Conservation (phyloP, 495 filamentous ascomycete species). For the Trichocladium antarcticum region DNA sequence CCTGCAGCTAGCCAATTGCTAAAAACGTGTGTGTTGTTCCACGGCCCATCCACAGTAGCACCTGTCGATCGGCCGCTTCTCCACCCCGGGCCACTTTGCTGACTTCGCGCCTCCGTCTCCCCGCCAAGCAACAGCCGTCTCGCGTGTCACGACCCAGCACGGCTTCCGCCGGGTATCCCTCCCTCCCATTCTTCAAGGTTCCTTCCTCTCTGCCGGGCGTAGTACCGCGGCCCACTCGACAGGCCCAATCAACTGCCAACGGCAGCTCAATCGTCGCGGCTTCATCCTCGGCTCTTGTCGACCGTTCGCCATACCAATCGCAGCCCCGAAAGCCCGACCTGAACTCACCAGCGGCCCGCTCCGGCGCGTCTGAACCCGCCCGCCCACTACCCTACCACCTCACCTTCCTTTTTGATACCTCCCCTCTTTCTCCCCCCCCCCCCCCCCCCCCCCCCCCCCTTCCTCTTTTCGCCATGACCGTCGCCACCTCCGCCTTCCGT, state of each 20-base stretch:
- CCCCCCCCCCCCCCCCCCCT: conserved; percentile 7
- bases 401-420: conserved; percentile 11
- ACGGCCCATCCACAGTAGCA: not conserved
- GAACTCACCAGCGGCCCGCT: conserved; percentile 13
- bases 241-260: conserved; percentile 10
- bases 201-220: conserved; percentile 15
- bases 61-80: not conserved
- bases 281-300: conserved; percentile 21
- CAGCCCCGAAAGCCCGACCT: conserved; percentile 12
- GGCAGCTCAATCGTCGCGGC: not conserved
- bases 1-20: not conserved
- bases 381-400: conserved; percentile 2
- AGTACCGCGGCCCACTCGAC: conserved; percentile 17
- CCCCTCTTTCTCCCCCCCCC: not conserved
- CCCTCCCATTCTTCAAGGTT: conserved; percentile 1
- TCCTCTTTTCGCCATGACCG: conserved; percentile 20
- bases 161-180: conserved; percentile 12
- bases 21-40: too few species aligned
- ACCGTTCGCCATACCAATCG: conserved; percentile 3
- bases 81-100: not conserved
- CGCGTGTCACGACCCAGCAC: not conserved
- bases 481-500: conserved; percentile 23
- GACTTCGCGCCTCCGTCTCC: not conserved
- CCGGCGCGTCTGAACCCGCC: conserved; percentile 15
- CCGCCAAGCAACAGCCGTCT: conserved; percentile 2